These are phyloP conservation scores for Pelargonium cotyledonis DNA, from an alignment of 441 rosid species.

Conservation along the genomic window DNA sequence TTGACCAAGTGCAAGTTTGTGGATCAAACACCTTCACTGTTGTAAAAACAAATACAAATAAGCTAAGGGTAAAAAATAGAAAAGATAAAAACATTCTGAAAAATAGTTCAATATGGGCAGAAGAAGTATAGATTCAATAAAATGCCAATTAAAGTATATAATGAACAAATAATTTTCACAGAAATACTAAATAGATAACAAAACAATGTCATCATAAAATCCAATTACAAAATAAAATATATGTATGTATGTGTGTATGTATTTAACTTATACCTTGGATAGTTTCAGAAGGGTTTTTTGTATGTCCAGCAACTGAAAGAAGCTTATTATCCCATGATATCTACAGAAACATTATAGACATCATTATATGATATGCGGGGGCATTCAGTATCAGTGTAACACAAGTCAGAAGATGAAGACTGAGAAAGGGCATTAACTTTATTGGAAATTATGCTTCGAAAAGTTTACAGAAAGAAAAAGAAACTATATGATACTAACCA, in stretches of 20 bases:
- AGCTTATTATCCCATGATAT: slow-evolving; percentile 92
- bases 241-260: neutral
- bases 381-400: slow-evolving; percentile 17
- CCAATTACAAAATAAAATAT: neutral
- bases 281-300: slow-evolving; percentile 82
- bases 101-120: neutral
- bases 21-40: slow-evolving; percentile 88
- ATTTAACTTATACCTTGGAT: slow-evolving; percentile 53
- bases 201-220: neutral
- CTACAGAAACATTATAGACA: slow-evolving; percentile 34
- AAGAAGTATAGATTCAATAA: neutral
- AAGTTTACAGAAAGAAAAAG: slow-evolving; percentile 16
- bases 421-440: slow-evolving; percentile 17
- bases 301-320: slow-evolving; percentile 89
- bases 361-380: slow-evolving; percentile 7
- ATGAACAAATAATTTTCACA: neutral
- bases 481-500: slow-evolving; percentile 52
- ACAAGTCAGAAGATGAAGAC: slow-evolving; percentile 19
- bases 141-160: neutral
- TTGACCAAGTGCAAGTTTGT: slow-evolving; percentile 71
- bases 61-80: neutral
- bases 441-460: slow-evolving; percentile 12
- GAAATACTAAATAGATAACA: neutral
- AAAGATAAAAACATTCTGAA: neutral
- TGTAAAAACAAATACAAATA: slow-evolving; percentile 22